Evolutionary conservation across 768 basidiomycete species (phyloP), one percentile per base, ranked within the genome.

Genomic region (Rubroboletus satanas): DNA sequence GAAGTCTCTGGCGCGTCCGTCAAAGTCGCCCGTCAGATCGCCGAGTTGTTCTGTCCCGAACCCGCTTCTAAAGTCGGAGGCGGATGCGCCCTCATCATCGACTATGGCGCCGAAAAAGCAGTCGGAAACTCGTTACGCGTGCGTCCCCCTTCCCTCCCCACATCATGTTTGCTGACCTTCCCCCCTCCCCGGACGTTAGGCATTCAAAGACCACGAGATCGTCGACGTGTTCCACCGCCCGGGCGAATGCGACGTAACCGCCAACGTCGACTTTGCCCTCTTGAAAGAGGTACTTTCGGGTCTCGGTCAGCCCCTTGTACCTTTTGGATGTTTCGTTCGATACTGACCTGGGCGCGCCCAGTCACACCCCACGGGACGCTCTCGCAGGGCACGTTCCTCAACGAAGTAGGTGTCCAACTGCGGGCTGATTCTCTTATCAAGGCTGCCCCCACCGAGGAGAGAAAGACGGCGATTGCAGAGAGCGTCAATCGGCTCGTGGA

Each of bases 231-330:
- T 98, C 65, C 78, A 88, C 49, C 74, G 78, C 10, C 94, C 95
- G 0, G 97, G 97, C 17, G 79, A 89, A 39, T 88, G 90, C 39
- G 97, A 99, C 70, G 73, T 98, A 45, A 99, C 97, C 0, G 86
- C 89, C n/a, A 97, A 98, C 65, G 96, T 99, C 45, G 95, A 99
- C 72, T 98, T 98, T 71, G 82, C 85, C 0, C 91, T 90, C 67
- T 77, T 98, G 45, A 79, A 80, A 65, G 93, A 97, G 72, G 85
- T 90, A 0, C 75, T 93, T 58, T 67, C 69, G 1, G 83, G 81
- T 51, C 72, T 83, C 4, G 88, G 91, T 90, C 55, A 28, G 81
- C 68, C 21, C 33, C 17, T 21, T 37, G 44, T 29, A 5, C 8
- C 1, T n/a, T 15, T 17, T 28, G 23, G 41, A 11, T 32, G 23